Evolutionary conservation across 805 yeast species (phyloP).

Genomic region (Wickerhamiella slavikovae): DNA sequence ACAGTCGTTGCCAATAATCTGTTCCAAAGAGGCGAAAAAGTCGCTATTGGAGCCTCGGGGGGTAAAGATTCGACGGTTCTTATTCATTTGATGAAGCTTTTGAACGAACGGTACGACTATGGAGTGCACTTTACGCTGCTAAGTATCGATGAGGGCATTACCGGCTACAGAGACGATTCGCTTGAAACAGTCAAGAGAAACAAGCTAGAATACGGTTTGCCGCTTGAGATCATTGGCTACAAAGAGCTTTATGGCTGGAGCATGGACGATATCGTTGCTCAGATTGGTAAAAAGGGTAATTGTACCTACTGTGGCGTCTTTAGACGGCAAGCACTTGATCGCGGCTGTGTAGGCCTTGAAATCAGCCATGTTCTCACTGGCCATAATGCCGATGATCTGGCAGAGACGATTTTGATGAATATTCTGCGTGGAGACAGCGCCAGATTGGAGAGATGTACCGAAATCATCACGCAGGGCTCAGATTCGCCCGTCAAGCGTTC

Average conservation of each 20-base stretch:
- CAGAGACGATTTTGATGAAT: conserved; percentile 94
- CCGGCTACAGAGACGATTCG: conserved; percentile 93
- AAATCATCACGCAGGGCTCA: conserved; percentile 66
- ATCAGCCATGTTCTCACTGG: conserved; percentile 91
- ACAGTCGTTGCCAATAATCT: conserved; percentile 54
- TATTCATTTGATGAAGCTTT: conserved; percentile 66
- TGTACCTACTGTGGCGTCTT: conserved; percentile 98
- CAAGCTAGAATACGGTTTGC: conserved; percentile 64
- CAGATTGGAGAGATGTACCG: conserved; percentile 69
- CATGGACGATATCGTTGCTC: conserved; percentile 92
- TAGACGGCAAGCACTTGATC: conserved; percentile 85
- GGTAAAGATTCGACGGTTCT: conserved; percentile 95
- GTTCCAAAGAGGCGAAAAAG: conserved; percentile 62
- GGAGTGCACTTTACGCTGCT: conserved; percentile 69
- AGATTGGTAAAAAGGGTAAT: conserved; percentile 82
- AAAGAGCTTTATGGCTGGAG: conserved; percentile 89
- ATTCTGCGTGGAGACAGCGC: conserved; percentile 90
- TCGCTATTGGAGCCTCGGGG: conserved; percentile 97
- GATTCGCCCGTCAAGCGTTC: conserved; percentile 76
- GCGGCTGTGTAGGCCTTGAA: conserved; percentile 78
- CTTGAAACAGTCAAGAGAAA: conserved; percentile 91
- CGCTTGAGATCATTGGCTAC: conserved; percentile 64
- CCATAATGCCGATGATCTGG: conserved; percentile 98
- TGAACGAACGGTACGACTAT: conserved; percentile 75
- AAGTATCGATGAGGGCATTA: conserved; percentile 90